These are phyloP conservation scores for Didymella exigua DNA, from an alignment of 2,329 filamentous ascomycete genomes.

Conservation along the genomic window DNA sequence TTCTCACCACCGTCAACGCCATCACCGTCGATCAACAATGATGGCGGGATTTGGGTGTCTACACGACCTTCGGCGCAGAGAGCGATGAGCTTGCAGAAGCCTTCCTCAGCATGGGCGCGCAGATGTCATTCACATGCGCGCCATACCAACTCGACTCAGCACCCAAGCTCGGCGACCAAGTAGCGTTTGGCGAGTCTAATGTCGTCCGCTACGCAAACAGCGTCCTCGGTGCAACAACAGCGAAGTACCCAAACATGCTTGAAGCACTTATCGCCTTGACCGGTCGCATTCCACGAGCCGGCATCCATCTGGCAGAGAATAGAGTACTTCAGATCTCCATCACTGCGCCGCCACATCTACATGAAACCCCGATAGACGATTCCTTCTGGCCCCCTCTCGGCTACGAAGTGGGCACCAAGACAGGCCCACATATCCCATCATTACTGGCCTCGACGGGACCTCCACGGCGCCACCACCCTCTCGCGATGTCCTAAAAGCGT, in stretches of 20 bases:
- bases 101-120: slow-evolving; percentile 51
- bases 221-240: slow-evolving; percentile 52
- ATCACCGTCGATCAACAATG: slow-evolving; percentile 53
- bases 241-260: slow-evolving; percentile 55
- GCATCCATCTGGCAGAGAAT: slow-evolving; percentile 33
- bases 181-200: slow-evolving; percentile 56
- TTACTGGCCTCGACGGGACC: slow-evolving; percentile 43
- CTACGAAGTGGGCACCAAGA: slow-evolving; percentile 44
- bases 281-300: slow-evolving; percentile 44
- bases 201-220: slow-evolving; percentile 56
- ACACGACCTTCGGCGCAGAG: slow-evolving; percentile 35
- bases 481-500: slow-evolving; percentile 50
- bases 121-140: slow-evolving; percentile 53
- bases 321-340: slow-evolving; percentile 19
- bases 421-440: slow-evolving; percentile 41
- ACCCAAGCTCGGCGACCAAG: slow-evolving; percentile 48
- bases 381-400: slow-evolving; percentile 50
- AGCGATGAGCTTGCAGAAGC: slow-evolving; percentile 46
- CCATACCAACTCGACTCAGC: slow-evolving; percentile 50
- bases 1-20: slow-evolving; percentile 53
- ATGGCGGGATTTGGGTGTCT: slow-evolving; percentile 49
- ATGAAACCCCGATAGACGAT: slow-evolving; percentile 35
- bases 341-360: neutral
- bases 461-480: neutral
- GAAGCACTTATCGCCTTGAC: slow-evolving; percentile 54